Conservation (phyloP, 2,329 filamentous ascomycete genomes). For the Fusarium burgessii region DNA sequence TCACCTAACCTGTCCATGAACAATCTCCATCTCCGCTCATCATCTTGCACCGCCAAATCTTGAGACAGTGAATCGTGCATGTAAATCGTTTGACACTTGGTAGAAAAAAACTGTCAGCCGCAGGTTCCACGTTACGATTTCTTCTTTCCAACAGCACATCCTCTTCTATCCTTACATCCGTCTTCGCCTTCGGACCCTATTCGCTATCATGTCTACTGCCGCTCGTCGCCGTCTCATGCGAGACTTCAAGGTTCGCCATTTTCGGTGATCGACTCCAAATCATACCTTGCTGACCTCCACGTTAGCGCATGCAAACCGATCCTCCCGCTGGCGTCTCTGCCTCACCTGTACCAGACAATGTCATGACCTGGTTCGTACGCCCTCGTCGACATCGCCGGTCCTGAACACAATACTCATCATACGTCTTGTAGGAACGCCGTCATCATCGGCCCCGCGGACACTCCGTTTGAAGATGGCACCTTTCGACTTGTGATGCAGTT, state of each 20-base stretch:
- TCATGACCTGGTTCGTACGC: slow-evolving; percentile 88
- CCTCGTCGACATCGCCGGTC: slow-evolving; percentile 10
- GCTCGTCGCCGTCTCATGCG: slow-evolving; percentile 97
- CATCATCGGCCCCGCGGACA: slow-evolving; percentile 96
- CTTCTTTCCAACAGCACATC: background rate
- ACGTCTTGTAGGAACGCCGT: slow-evolving; percentile 84
- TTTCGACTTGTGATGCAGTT: slow-evolving; percentile 99
- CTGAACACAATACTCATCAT: slow-evolving; percentile 39
- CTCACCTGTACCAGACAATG: slow-evolving; percentile 94
- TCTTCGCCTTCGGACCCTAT: slow-evolving; percentile 17
- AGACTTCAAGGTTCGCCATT: slow-evolving; percentile 90
- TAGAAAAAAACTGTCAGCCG: background rate
- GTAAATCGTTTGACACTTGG: slow-evolving; percentile 4
- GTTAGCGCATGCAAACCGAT: slow-evolving; percentile 97
- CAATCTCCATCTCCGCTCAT: slow-evolving; percentile 44
- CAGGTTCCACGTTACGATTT: background rate
- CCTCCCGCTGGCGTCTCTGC: slow-evolving; percentile 96
- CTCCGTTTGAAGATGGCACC: slow-evolving; percentile 97
- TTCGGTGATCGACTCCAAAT: background rate
- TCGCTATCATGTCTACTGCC: slow-evolving; percentile 78
- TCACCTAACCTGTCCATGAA: slow-evolving; percentile 35
- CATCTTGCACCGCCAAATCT: slow-evolving; percentile 30
- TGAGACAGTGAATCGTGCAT: slow-evolving; percentile 23
- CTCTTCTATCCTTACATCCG: slow-evolving; percentile 5
- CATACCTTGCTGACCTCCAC: slow-evolving; percentile 20